phyloP scores from a whole-genome alignment of 345 rosid species.

The Eucalyptus tenuipes region DNA sequence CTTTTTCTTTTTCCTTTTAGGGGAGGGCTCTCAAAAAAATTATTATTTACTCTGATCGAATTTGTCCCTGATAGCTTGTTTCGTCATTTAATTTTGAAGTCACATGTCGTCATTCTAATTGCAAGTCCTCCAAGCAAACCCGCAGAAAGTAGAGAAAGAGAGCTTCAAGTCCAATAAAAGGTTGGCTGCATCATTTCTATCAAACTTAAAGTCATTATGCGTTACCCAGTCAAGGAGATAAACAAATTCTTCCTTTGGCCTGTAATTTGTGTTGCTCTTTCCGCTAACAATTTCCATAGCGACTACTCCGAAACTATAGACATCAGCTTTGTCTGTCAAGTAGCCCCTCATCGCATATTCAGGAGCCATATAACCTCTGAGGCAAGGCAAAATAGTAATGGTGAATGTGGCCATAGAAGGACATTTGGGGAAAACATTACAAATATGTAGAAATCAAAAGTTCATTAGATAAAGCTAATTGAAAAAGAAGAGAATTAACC shows the following conservation, averaged over 20 bases:
- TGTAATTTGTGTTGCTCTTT: slow-evolving; percentile 86
- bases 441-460: background rate
- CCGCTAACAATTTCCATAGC: slow-evolving; percentile 79
- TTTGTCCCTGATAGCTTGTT: background rate
- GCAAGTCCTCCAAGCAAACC: background rate
- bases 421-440: background rate
- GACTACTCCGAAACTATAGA: slow-evolving; percentile 85
- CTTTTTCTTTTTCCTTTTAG: background rate
- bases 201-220: background rate
- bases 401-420: background rate
- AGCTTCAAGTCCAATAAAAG: background rate
- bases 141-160: background rate
- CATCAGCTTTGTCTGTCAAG: slow-evolving; percentile 91
- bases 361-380: slow-evolving; percentile 96
- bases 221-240: slow-evolving; percentile 89
- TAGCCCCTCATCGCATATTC: slow-evolving; percentile 98
- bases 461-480: background rate
- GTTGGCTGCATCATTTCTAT: background rate
- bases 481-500: background rate
- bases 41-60: background rate
- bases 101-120: background rate
- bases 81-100: background rate
- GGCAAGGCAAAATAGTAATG: background rate
- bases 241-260: slow-evolving; percentile 87
- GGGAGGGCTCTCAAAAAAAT: background rate